These are phyloP conservation scores for Pyronema domesticum DNA, from an alignment of 495 filamentous ascomycete genomes.

Conservation along the genomic window DNA sequence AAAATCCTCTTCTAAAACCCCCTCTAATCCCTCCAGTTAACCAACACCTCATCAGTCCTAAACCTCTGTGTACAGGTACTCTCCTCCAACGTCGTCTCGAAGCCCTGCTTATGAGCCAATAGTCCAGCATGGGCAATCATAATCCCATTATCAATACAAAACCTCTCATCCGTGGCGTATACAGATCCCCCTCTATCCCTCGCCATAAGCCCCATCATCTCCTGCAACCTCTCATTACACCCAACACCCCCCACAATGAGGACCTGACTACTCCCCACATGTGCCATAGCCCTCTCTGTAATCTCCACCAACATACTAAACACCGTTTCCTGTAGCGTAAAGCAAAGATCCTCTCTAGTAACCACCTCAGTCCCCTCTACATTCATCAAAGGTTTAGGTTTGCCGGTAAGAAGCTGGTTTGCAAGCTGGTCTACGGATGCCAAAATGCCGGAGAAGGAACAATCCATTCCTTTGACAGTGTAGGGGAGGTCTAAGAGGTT, in stretches of 20 bases:
- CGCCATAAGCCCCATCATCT: conserved; percentile 99
- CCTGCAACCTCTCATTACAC: conserved; percentile 86
- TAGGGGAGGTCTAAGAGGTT: conserved; percentile 78
- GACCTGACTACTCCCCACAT: conserved; percentile 78
- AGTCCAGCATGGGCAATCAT: conserved; percentile 98
- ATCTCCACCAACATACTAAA: conserved; percentile 97
- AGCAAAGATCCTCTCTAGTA: conserved; percentile 78
- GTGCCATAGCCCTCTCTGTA: conserved; percentile 95
- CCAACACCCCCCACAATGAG: conserved; percentile 95
- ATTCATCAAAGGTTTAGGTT: conserved; percentile 26
- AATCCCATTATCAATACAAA: conserved; percentile 97
- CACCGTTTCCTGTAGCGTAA: conserved; percentile 84
- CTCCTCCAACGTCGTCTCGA: conserved; percentile 56
- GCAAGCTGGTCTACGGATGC: conserved; percentile 65
- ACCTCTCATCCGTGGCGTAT: conserved; percentile 83
- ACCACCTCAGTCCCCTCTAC: conserved; percentile 31
- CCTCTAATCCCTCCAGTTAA: no score
- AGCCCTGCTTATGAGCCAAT: conserved; percentile 63
- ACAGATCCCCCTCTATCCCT: conserved; percentile 72
- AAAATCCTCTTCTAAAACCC: no score
- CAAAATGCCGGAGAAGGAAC: conserved; percentile 81
- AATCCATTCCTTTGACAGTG: conserved; percentile 96
- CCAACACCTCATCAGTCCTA: conserved; percentile 16
- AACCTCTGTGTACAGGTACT: conserved; percentile 87
- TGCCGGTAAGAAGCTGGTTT: conserved; percentile 35